These are phyloP conservation scores for Cephaloascus fragrans DNA, from an alignment of 805 yeast species.

Conservation along the genomic window DNA sequence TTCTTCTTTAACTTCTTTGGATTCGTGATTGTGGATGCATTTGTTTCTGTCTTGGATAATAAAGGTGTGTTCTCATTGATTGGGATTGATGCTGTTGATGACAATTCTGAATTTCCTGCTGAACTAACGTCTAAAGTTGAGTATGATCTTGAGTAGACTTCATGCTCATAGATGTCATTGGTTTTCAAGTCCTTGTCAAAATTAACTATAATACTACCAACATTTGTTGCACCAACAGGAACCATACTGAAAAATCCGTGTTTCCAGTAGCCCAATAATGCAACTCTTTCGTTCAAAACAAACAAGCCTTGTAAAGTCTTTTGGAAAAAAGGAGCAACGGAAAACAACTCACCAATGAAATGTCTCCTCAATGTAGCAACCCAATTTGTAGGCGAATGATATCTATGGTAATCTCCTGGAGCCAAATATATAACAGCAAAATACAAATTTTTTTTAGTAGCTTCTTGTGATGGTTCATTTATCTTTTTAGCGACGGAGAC, in stretches of 20 bases:
- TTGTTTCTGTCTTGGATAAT: background rate
- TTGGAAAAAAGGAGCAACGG: conserved; percentile 96
- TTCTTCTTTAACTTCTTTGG: conserved; percentile 46
- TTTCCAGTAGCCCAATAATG: conserved; percentile 91
- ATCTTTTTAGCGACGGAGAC: conserved; percentile 31
- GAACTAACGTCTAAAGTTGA: background rate
- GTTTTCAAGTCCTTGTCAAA: conserved; percentile 88
- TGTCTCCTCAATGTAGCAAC: conserved; percentile 89
- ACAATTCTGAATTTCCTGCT: background rate
- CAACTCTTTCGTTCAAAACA: conserved; percentile 90
- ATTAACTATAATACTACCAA: conserved; percentile 86
- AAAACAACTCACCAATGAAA: conserved; percentile 89
- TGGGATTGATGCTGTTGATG: background rate
- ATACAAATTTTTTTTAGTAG: conserved; percentile 43
- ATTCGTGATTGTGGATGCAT: background rate
- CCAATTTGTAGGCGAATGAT: conserved; percentile 96
- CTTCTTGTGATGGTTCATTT: conserved; percentile 11
- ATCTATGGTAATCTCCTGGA: conserved; percentile 97
- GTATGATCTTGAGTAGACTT: conserved; percentile 16
- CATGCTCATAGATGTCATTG: conserved; percentile 57
- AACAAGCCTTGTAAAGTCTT: conserved; percentile 77
- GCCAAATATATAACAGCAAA: conserved; percentile 92
- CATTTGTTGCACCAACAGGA: conserved; percentile 98
- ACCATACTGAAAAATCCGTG: conserved; percentile 98
- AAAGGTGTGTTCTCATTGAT: background rate